phyloP scores from a whole-genome alignment of 768 basidiomycete species.

The Lentinula sp. region DNA sequence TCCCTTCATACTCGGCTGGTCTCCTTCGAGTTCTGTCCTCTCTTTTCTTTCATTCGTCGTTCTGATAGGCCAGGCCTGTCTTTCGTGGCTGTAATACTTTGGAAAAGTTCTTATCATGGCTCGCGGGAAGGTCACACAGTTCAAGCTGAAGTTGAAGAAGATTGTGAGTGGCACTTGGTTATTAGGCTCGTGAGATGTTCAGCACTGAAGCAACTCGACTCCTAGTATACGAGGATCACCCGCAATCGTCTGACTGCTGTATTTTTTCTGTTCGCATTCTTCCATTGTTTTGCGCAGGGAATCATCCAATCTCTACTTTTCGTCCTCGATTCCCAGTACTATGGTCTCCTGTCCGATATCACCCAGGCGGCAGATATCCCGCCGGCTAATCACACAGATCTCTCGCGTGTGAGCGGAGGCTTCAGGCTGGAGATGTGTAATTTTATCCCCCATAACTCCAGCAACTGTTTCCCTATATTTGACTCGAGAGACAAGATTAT shows the following conservation, averaged over 20 bases:
- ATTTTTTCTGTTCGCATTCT: slow-evolving; percentile 46
- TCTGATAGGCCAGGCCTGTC: not conserved
- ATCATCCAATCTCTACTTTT: slow-evolving; percentile 44
- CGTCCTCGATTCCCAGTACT: slow-evolving; percentile 36
- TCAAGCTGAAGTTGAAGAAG: not conserved
- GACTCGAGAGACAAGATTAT: not conserved
- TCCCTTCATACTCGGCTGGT: not conserved
- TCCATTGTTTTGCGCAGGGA: slow-evolving; percentile 48
- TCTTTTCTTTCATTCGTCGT: not conserved
- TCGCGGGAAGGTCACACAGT: not conserved
- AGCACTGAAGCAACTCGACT: not conserved
- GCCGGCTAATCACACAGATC: slow-evolving; percentile 26
- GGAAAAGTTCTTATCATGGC: not conserved
- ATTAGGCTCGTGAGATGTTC: not conserved
- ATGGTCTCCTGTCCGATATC: slow-evolving; percentile 29
- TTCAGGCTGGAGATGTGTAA: slow-evolving; percentile 37
- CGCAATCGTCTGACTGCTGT: slow-evolving; percentile 25
- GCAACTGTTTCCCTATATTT: slow-evolving; percentile 30
- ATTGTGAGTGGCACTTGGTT: not conserved
- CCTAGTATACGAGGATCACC: slow-evolving; percentile 17
- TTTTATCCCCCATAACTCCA: slow-evolving; percentile 30
- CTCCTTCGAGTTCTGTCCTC: not conserved
- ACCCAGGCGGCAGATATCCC: slow-evolving; percentile 30
- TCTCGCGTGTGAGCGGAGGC: slow-evolving; percentile 19
- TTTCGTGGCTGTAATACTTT: not conserved